Percentiles rank a stretch among this genome's conserved stretches.
Conservation (phyloP, 2,329 filamentous ascomycete genomes). For the Cyclaneusma minus region DNA sequence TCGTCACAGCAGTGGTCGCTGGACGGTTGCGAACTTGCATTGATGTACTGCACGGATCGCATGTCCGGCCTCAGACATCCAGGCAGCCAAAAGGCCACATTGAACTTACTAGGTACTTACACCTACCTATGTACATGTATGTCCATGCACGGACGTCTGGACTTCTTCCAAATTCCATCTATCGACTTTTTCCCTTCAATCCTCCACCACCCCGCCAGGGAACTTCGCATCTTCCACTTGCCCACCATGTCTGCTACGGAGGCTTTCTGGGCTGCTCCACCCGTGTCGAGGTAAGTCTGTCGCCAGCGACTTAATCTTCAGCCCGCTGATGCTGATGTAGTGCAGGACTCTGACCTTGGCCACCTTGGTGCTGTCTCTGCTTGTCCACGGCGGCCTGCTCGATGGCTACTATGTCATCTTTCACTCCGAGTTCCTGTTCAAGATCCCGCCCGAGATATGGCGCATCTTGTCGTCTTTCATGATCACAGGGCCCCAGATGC, state of each 20-base stretch:
- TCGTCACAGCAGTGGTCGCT: no score
- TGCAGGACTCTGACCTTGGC: slow-evolving; percentile 47
- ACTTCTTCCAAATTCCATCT: background rate
- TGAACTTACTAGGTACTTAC: background rate
- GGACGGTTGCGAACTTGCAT: no score
- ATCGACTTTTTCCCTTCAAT: background rate
- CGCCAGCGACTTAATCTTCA: slow-evolving; percentile 4
- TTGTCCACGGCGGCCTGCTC: slow-evolving; percentile 39
- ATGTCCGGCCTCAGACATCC: no score
- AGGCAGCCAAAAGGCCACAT: no score
- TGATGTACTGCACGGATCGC: no score
- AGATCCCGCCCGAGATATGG: slow-evolving; percentile 27
- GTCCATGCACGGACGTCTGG: background rate
- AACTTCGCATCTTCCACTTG: background rate
- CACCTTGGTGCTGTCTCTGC: slow-evolving; percentile 40
- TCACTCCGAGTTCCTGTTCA: slow-evolving; percentile 30
- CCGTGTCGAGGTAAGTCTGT: slow-evolving; percentile 43
- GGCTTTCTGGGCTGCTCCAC: slow-evolving; percentile 48
- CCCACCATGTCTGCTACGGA: slow-evolving; percentile 33
- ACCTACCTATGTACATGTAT: background rate
- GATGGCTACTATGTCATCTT: slow-evolving; percentile 33
- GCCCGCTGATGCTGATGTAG: slow-evolving; percentile 25
- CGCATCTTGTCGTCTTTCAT: slow-evolving; percentile 21
- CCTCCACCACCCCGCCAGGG: background rate
- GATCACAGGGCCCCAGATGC: slow-evolving; percentile 17